Evolutionary conservation across 352 stramenopile genomes (phyloP).

Genomic region (Globisporangium emineosum): DNA sequence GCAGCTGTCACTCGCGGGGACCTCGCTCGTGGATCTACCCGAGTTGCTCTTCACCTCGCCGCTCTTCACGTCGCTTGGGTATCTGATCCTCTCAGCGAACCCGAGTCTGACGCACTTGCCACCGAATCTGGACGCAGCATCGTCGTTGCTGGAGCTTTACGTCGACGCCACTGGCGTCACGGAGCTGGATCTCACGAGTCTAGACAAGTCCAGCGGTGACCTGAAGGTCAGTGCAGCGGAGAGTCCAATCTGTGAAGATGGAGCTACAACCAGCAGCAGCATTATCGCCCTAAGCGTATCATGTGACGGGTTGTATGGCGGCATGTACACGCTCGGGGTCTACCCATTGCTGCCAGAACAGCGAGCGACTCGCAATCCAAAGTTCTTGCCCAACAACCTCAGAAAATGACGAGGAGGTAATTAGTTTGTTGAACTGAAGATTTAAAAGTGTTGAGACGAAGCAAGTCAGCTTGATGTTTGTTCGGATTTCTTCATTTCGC

Average conservation of each 20-base stretch:
- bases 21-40: constrained; percentile 5
- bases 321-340: constrained; percentile 12
- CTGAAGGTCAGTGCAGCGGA: constrained; percentile 8
- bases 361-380: background rate
- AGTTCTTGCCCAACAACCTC: background rate
- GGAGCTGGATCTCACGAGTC: background rate
- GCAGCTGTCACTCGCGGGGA: constrained; percentile 8
- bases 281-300: background rate
- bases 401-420: background rate
- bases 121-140: background rate
- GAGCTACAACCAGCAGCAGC: background rate
- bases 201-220: background rate
- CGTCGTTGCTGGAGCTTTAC: constrained; percentile 5
- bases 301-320: constrained; percentile 4
- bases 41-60: background rate
- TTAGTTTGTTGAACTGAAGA: background rate
- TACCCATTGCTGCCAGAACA: constrained; percentile 8
- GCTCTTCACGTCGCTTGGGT: constrained; percentile 1
- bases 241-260: constrained; percentile 5
- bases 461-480: background rate
- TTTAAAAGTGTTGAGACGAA: background rate
- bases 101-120: background rate
- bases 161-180: background rate
- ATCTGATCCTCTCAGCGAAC: constrained; percentile 6
- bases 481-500: background rate